phyloP scores from a whole-genome alignment of 1,139 yeast species.

The Pichia sp. region DNA sequence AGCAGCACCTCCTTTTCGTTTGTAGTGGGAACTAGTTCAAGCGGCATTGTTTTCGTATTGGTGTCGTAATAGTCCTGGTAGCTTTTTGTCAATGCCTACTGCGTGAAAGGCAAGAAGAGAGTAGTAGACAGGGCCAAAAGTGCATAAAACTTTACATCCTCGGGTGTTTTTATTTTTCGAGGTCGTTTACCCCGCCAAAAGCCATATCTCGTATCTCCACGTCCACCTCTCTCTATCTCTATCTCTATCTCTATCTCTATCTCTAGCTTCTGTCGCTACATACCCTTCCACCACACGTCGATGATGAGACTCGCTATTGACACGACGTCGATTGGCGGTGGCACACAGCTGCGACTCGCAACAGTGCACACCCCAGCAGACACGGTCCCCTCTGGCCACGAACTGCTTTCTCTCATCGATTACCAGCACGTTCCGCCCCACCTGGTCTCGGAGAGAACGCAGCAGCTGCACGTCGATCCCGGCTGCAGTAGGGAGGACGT shows the following conservation, averaged over 20 bases:
- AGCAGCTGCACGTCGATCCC: not conserved
- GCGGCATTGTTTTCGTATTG: not conserved
- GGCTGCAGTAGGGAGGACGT: not conserved
- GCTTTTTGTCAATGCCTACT: not conserved
- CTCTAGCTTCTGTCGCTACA: too few relatives aligned
- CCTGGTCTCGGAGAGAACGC: not conserved
- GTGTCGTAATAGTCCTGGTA: not conserved
- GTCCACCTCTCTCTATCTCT: too few relatives aligned
- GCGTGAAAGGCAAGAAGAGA: too few relatives aligned
- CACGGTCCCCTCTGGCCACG: not conserved
- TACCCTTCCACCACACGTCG: not conserved
- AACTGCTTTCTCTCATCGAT: not conserved
- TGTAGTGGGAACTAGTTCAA: not conserved
- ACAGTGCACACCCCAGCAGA: not conserved
- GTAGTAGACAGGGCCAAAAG: too few relatives aligned
- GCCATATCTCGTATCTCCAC: too few relatives aligned
- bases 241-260: too few relatives aligned
- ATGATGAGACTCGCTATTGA: not conserved
- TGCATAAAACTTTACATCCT: too few relatives aligned
- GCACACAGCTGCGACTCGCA: not conserved
- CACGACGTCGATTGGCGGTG: not conserved
- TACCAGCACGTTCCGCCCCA: conserved; percentile 4
- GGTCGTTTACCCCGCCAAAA: too few relatives aligned
- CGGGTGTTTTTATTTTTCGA: too few relatives aligned
- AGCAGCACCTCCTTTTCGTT: conserved; percentile 10